phyloP scores from a whole-genome alignment of 108 stramenopile species.

The Conticribra weissflogii region DNA sequence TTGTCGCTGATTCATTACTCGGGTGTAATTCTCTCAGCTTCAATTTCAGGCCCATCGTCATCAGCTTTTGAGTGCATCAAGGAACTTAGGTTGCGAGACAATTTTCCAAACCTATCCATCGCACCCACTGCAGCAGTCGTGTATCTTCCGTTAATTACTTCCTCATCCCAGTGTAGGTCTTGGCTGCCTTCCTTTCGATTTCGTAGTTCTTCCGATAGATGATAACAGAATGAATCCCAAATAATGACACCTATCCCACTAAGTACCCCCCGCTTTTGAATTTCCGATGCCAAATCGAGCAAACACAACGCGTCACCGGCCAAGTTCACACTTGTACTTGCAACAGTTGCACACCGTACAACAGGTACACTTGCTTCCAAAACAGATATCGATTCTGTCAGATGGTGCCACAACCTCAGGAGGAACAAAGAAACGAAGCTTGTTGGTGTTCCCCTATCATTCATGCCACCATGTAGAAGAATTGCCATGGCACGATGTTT shows the following conservation, averaged over 20 bases:
- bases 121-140: conserved; percentile 28
- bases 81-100: conserved; percentile 27
- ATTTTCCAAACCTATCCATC: conserved; percentile 23
- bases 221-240: conserved; percentile 34
- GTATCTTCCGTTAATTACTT: conserved; percentile 24
- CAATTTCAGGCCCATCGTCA: no score
- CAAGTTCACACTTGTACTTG: conserved; percentile 25
- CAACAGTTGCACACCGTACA: conserved; percentile 41
- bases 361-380: conserved; percentile 44
- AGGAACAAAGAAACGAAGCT: conserved; percentile 8
- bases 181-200: conserved; percentile 13
- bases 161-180: not conserved
- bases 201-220: conserved; percentile 27
- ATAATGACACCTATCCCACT: conserved; percentile 34
- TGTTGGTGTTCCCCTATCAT: not conserved
- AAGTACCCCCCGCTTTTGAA: conserved; percentile 39
- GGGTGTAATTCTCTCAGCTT: not conserved
- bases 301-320: conserved; percentile 22
- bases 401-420: conserved; percentile 21
- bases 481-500: conserved; percentile 13
- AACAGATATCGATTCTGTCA: conserved; percentile 31
- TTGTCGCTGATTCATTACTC: not conserved
- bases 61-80: conserved; percentile 22
- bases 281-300: conserved; percentile 36
- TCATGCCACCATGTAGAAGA: conserved; percentile 10